A percentile compares a stretch with the other conserved stretches of the same genome.
Conservation (phyloP, 1,139 yeast genomes). For the Candida tetrigidarum region DNA sequence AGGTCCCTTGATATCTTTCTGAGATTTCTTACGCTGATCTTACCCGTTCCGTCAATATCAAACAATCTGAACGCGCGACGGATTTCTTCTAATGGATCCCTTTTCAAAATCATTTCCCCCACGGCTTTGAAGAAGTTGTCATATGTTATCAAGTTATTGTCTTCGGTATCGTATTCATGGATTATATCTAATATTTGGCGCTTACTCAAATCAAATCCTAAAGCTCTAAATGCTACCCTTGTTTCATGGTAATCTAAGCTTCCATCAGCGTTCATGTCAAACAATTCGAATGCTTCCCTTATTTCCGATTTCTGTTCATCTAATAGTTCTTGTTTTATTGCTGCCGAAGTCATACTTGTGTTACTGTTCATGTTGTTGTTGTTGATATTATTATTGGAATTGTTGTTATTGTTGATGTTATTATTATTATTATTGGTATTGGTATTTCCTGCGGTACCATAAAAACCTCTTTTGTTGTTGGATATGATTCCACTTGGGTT, state of each 20-base stretch:
- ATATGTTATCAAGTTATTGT: slow-evolving; percentile 71
- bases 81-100: slow-evolving; percentile 95
- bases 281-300: slow-evolving; percentile 88
- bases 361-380: slow-evolving; percentile 8
- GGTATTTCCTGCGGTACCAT: background rate
- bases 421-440: slow-evolving; percentile 3
- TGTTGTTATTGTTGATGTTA: slow-evolving; percentile 6
- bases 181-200: slow-evolving; percentile 81
- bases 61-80: slow-evolving; percentile 88
- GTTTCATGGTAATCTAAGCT: slow-evolving; percentile 89
- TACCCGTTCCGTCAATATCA: slow-evolving; percentile 89
- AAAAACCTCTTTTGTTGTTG: slow-evolving; percentile 6
- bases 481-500: slow-evolving; percentile 1
- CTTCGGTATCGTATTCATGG: slow-evolving; percentile 80
- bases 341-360: slow-evolving; percentile 6
- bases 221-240: slow-evolving; percentile 89
- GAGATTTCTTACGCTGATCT: slow-evolving; percentile 78
- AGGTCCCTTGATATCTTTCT: slow-evolving; percentile 91
- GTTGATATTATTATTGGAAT: slow-evolving; percentile 6
- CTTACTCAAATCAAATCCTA: slow-evolving; percentile 88
- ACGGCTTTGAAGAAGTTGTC: slow-evolving; percentile 83
- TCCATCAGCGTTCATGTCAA: slow-evolving; percentile 94
- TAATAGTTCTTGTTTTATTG: slow-evolving; percentile 63
- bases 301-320: slow-evolving; percentile 94
- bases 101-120: slow-evolving; percentile 73